Base-by-base conservation (phyloP, 2,329 filamentous ascomycete genomes). In the Sporothrix sp. region DNA sequence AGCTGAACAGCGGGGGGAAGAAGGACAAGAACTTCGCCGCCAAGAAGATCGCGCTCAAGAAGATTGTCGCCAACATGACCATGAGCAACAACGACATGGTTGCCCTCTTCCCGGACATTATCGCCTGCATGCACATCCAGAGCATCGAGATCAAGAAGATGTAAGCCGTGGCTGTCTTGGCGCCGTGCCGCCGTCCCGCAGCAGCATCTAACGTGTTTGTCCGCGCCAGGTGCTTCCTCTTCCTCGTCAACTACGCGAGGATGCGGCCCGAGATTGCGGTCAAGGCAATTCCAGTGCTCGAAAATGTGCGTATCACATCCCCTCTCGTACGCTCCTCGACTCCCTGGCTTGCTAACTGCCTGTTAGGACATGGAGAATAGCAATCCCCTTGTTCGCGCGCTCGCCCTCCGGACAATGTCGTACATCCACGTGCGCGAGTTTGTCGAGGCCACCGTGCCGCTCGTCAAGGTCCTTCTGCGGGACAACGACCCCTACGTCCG, bases 41-140 rank as follows among this genome's bases (percentile, higher is more conserved):
- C 58, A 98, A 97, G 76, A 97, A 97, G 79, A 94, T 96, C 64
- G 90, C 93, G 10, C 77, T 98, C 56, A 98, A 98, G 78, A 96
- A 96, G 77, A 97, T 98, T 60, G 93, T 98, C 61, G 93, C 93
- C 66, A 98, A 98, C 66, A 98, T 98, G 93, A 98, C 93, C 58
- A 98, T 98, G 93, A 97, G 91, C 79, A 98, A 98, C 71, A 98
- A 97, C 64, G 93, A 98, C 68, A 98, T 98, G 93, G 85, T 97
- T 50, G 89, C 88, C 35, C 74, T 98, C 48, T 98, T 98, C 61
- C 89, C 91, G 16, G 93, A 98, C 65, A 85, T 98, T 54, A 87
- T 98, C 60, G 82, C 76, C 56, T 97, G 91, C 74, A 98, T 98
- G 93, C 82, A 87, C 60, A 87, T 98, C 56, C 85, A 84, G 48